A percentile compares a stretch with the other conserved stretches of the same genome.
phyloP scores from a whole-genome alignment of 2,329 filamentous ascomycete species.

The Karstenula rhodostoma region DNA sequence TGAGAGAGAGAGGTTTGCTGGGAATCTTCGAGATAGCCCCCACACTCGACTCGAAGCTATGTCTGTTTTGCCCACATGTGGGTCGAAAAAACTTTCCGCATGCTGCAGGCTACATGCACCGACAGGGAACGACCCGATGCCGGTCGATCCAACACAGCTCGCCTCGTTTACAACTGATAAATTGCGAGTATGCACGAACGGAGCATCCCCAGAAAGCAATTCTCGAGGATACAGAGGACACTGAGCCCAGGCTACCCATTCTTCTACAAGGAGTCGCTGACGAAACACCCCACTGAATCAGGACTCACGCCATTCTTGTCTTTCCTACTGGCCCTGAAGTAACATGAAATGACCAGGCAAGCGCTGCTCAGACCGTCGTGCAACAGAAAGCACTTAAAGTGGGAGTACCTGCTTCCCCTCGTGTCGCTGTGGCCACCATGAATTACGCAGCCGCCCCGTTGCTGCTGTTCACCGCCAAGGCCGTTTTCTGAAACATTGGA shows the following conservation, averaged over 20 bases:
- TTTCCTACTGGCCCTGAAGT: constrained; percentile 18
- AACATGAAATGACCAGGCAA: constrained; percentile 30
- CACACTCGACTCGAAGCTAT: constrained; percentile 25
- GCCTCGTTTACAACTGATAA: constrained; percentile 20
- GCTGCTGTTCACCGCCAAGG: constrained; percentile 31
- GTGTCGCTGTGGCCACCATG: constrained; percentile 41
- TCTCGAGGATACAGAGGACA: constrained; percentile 5
- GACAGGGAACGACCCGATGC: constrained; percentile 33
- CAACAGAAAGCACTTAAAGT: constrained; percentile 36
- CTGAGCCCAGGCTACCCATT: constrained; percentile 16
- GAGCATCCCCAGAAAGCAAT: constrained; percentile 19
- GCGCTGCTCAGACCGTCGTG: constrained; percentile 30
- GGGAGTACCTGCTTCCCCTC: constrained; percentile 36
- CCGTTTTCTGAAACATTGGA: constrained; percentile 37
- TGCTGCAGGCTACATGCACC: constrained; percentile 33
- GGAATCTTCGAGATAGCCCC: constrained; percentile 18
- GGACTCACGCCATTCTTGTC: constrained; percentile 28
- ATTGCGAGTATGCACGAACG: constrained; percentile 28
- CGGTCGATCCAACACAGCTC: constrained; percentile 12
- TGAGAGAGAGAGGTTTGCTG: not conserved
- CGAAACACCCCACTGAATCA: constrained; percentile 24
- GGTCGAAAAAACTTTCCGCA: constrained; percentile 14
- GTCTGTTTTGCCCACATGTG: constrained; percentile 6
- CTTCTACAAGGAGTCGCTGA: constrained; percentile 17
- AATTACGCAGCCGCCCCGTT: constrained; percentile 25